Percentiles rank a stretch among this genome's conserved stretches.
These are phyloP conservation scores for Bipolaris victoriae DNA, from an alignment of 2,329 filamentous ascomycete species.

Conservation along the genomic window DNA sequence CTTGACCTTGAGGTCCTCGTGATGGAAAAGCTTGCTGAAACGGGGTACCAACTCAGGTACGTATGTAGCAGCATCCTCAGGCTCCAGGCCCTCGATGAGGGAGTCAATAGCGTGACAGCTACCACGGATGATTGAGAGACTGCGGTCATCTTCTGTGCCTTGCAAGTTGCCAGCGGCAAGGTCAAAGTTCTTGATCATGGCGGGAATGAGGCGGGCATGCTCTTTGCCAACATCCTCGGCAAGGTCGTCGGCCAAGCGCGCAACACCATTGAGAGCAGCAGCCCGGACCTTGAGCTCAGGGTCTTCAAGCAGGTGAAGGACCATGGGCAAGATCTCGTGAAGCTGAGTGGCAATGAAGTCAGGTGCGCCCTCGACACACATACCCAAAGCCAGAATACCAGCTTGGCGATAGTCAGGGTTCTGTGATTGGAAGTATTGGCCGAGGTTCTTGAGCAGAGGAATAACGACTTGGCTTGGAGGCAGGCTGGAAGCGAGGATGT, in stretches of 20 bases:
- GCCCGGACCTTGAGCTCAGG: slow-evolving; percentile 83
- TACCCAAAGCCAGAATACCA: slow-evolving; percentile 88
- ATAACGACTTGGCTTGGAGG: slow-evolving; percentile 94
- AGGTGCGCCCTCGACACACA: slow-evolving; percentile 93
- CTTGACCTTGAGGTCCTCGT: slow-evolving; percentile 89
- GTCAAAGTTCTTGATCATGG: slow-evolving; percentile 87
- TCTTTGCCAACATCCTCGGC: slow-evolving; percentile 86
- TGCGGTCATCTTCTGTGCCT: slow-evolving; percentile 71
- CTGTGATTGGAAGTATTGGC: slow-evolving; percentile 75
- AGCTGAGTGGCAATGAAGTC: slow-evolving; percentile 97
- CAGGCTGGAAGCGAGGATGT: slow-evolving; percentile 84
- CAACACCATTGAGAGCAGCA: slow-evolving; percentile 84
- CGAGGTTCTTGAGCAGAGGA: slow-evolving; percentile 84
- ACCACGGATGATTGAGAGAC: slow-evolving; percentile 83
- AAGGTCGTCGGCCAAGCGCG: slow-evolving; percentile 90
- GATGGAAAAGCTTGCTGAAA: slow-evolving; percentile 81
- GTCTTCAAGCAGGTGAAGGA: slow-evolving; percentile 84
- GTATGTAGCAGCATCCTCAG: slow-evolving; percentile 80
- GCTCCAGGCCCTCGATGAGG: slow-evolving; percentile 83
- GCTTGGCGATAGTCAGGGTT: slow-evolving; percentile 84
- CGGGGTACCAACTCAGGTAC: slow-evolving; percentile 82
- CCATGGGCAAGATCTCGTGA: slow-evolving; percentile 80
- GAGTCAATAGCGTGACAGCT: slow-evolving; percentile 91
- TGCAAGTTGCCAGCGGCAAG: slow-evolving; percentile 72
- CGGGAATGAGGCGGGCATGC: slow-evolving; percentile 82